Evolutionary conservation across 208 protist genomes (phyloP), one percentile per base, ranked within the genome.

Genomic region (Acanthamoeba culbertsoni): DNA sequence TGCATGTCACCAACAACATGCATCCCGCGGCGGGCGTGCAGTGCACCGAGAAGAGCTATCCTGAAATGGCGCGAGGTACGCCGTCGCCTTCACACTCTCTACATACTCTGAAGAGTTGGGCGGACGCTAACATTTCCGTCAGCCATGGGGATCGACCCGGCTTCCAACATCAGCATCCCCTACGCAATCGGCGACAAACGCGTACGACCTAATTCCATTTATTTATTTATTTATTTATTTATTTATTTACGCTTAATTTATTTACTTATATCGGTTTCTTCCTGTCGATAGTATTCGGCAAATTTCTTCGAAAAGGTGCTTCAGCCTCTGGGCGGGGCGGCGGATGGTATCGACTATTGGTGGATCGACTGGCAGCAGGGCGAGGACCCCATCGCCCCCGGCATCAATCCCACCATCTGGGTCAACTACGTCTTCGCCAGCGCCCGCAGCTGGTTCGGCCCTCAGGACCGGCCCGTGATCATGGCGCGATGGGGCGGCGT

Each of bases 291-390:
- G 71, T 82, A 82, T 33, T 82, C 71, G 71, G 5, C 43, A 37
- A 82, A 55, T n/a, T 53, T 82, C 42, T 82, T 82, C 28, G 71
- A 82, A 2, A 31, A 40, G 7, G 71, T 82, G 42, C 71, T 82
- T 37, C 46, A 82, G 71, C 71, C 71, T 10, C 43, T 82, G n/a
- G 43, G 71, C 28, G 71, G 71, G 35, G 42, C n/a, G n/a, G n/a
- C 71, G 10, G 71, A 82, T 3, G 71, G 71, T 5, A 82, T 82
- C 71, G 71, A 82, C 71, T 82, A 82, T n/a, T 82, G 71, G 71
- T 82, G 71, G 71, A 82, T 82, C 71, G 71, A 82, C 28, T 82
- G 71, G 71, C 71, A 82, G 71, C 71, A 82, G 71, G 71, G 71
- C 71, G 71, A 82, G 71, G 35, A 12, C 42, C 71, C 71, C 31